Base-by-base conservation (phyloP, 1,284 basidiomycete genomes). In the Ustilago vetiveriae region DNA sequence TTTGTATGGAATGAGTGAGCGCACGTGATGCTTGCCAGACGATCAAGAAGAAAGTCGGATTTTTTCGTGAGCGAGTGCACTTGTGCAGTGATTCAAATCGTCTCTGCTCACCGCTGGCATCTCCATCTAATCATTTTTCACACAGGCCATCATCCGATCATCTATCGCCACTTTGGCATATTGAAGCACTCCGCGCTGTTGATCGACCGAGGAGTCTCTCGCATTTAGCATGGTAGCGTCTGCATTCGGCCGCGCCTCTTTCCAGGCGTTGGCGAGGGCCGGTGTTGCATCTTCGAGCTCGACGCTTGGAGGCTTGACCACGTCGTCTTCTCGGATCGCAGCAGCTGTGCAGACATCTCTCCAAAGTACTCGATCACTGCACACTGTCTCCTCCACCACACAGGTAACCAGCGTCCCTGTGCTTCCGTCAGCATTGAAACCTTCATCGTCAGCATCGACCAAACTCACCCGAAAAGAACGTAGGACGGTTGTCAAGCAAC, bases 401-500 rank as follows among this genome's bases (percentile, higher is more conserved):
- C 65, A 68, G 19, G 54, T 68, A 0, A 4, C 13, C 27, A 47
- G 37, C 24, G 19, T 29, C 4, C 46, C 57, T 6, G 8, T 33
- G 4, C 13, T 51, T 3, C 32, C 54, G 5, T 11, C 36, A 8
- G 3, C 41, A 26, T 24, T 19, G 6, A 19, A 8, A 3, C n/a
- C 13, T 1, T n/a, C 51, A 13, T 33, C 54, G 14, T n/a, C 44
- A n/a, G 37, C 48, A 40, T 21, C 46, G 3, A 4, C 41, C 32
- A 53, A 49, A 22, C 29, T 46, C 21, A 60, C 64, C 3, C 65
- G 78, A 9, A 67, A 70, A 38, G 77, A 80, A 48, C 71, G 78
- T 5, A 58, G 79, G 22, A 49, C 56, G 5, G 62, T 45, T 3
- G 42, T 71, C 30, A 81, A 81, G 60, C 27, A 52, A 17, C 69